Evolutionary conservation across 225 moss, liverwort and hornwort species (phyloP), one percentile per base, ranked within the genome.

Genomic region (Sphagnum contortum): DNA sequence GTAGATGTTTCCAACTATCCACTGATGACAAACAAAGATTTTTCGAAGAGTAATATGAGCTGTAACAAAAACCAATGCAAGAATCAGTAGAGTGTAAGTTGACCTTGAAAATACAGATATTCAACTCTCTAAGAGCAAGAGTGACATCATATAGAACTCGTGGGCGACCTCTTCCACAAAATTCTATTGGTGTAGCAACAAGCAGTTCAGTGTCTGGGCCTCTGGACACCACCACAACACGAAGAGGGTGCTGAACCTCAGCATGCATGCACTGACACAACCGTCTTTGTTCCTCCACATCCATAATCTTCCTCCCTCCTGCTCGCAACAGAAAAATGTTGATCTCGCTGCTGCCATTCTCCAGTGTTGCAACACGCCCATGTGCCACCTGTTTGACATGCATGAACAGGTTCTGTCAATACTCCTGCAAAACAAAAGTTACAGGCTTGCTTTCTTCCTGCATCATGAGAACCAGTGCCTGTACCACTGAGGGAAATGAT

Each of bases 41-140:
- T 29, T 29, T 29, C 29, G 0, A 29, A 29, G 29, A 29, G 29
- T 29, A 29, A 29, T 29, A 29, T 29, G 29, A 29, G 29, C 29
- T 29, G 29, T 29, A 29, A 29, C 29, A 29, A 29, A 29, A 29
- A 29, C 29, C 29, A 29, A 29, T 29, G 29, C 29, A 29, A 29
- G 29, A 29, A 29, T 29, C 29, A 29, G 29, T 29, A 29, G 29
- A 29, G 61, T 5, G 44, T 29, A 9, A 44, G 12, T 44, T 53
- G 4, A 86, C 89, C 81, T 89, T 85, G 45, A 89, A 89, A 68
- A 89, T 89, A 75, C 89, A 86, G 64, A 89, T 81, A 61, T 82
- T 71, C 49, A 86, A 45, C 51, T 76, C 66, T 61, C 68, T 62
- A 49, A 89, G 73, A 44, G 86, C 89, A 29, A 80, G 72, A 59